Evolutionary conservation across 805 yeast species (phyloP), one percentile per base, ranked within the genome.

Genomic region (Komagataella kurtzmanii): DNA sequence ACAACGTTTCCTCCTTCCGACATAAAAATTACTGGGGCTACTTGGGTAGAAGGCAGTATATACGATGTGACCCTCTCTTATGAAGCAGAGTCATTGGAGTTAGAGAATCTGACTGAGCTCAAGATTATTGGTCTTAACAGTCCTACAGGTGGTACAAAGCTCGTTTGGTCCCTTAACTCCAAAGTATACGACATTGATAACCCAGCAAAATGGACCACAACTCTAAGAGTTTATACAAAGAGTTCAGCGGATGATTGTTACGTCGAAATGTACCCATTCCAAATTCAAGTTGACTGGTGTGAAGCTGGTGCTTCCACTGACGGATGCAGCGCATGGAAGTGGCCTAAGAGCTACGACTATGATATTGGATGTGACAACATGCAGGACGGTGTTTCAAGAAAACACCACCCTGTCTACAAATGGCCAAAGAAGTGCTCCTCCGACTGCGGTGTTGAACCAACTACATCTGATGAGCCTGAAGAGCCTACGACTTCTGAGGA

Each of bases 1-100:
- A 10, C 12, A 10, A 30, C 40, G 40, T 30, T 30, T 50, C 55
- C 50, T 53, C 54, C 48, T 48, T 48, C 18, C 40, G 40, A 30
- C n/a, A 30, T 30, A 8, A 30, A 14, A 10, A 30, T 30, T 30
- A 30, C 5, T 30, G 40, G 14, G 4, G 40, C 40, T 30, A 30
- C 40, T 30, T 30, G 40, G 40, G 14, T 30, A 10, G n/a, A 30
- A 30, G 40, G 5, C 40, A 30, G 8, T 8, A 30, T 30, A 30
- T 30, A 30, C 12, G 40, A 30, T 10, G 40, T 30, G n/a, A 30
- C 40, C 40, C 40, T 30, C 3, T 10, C 40, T 30, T 30, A 10
- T 30, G 12, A 30, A 30, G 40, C 40, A 7, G 40, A 30, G 6
- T 10, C 40, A 5, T 14, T 30, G 6, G 14, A 10, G 4, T 14